A percentile compares a stretch with the other conserved stretches of the same genome.
Evolutionary conservation across 495 filamentous ascomycete species (phyloP).

Genomic region (Trichocladium uniseriatum): DNA sequence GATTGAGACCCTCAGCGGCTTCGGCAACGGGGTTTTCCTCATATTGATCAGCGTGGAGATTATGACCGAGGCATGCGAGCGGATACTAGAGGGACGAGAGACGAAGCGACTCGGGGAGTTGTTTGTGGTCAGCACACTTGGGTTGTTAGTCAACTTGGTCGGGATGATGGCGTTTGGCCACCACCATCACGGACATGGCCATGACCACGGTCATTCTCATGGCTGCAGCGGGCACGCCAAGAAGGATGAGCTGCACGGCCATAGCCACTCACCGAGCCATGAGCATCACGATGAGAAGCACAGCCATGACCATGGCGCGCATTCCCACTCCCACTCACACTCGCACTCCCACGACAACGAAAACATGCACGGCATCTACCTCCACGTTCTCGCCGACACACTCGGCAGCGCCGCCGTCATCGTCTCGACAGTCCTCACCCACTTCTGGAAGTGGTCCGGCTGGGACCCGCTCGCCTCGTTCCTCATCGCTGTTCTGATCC

Average conservation of each 20-base stretch:
- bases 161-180: slow-evolving; percentile 82
- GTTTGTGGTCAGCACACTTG: slow-evolving; percentile 74
- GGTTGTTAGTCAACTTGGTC: slow-evolving; percentile 81
- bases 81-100: slow-evolving; percentile 68
- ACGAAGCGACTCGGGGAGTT: slow-evolving; percentile 80
- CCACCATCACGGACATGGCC: slow-evolving; percentile 56
- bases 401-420: slow-evolving; percentile 92
- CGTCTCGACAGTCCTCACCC: slow-evolving; percentile 77
- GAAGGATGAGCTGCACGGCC: slow-evolving; percentile 33
- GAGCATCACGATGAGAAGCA: slow-evolving; percentile 30
- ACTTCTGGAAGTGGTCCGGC: slow-evolving; percentile 80
- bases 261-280: slow-evolving; percentile 55
- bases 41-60: slow-evolving; percentile 97
- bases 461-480: slow-evolving; percentile 94
- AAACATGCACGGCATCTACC: slow-evolving; percentile 98
- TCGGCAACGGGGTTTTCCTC: slow-evolving; percentile 93
- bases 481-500: slow-evolving; percentile 87
- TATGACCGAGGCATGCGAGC: slow-evolving; percentile 85
- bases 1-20: slow-evolving; percentile 90
- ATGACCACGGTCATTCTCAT: slow-evolving; percentile 26
- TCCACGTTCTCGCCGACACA: slow-evolving; percentile 92
- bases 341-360: slow-evolving; percentile 66
- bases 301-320: slow-evolving; percentile 30
- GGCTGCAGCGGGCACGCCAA: slow-evolving; percentile 25
- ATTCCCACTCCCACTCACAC: too few relatives aligned